A percentile compares a stretch with the other conserved stretches of the same genome.
Evolutionary conservation across 2,329 filamentous ascomycete species (phyloP).

Genomic region (Nannizziopsis barbatae): DNA sequence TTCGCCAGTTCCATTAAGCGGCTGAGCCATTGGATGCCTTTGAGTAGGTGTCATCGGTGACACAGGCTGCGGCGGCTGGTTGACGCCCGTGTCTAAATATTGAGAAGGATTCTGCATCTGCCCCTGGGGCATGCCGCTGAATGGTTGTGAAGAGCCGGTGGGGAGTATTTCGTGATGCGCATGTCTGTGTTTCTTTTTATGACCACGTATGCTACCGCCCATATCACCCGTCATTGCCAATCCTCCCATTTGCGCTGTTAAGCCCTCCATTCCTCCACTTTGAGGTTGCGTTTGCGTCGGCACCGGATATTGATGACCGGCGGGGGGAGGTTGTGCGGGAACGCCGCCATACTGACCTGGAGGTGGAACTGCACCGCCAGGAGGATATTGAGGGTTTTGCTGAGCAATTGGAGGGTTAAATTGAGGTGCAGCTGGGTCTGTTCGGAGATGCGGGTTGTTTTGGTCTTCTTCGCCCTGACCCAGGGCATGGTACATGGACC

Average conservation of each 20-base stretch:
- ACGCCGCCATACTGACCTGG: slow-evolving; percentile 18
- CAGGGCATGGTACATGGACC: slow-evolving; percentile 32
- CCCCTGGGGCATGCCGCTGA: slow-evolving; percentile 55
- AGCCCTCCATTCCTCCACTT: slow-evolving; percentile 29
- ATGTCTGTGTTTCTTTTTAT: slow-evolving; percentile 88
- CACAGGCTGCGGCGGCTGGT: slow-evolving; percentile 25
- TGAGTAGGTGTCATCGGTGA: slow-evolving; percentile 20
- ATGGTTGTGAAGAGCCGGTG: slow-evolving; percentile 54
- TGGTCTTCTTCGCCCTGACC: slow-evolving; percentile 39
- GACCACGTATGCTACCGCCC: slow-evolving; percentile 31
- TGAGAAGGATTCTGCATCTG: slow-evolving; percentile 41
- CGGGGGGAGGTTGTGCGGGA: not conserved
- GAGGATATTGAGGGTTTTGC: slow-evolving; percentile 27
- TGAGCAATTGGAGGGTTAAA: slow-evolving; percentile 37
- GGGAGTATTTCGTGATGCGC: slow-evolving; percentile 80
- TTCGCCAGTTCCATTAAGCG: slow-evolving; percentile 35
- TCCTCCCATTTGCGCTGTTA: slow-evolving; percentile 47
- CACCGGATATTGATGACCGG: slow-evolving; percentile 10
- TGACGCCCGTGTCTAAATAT: slow-evolving; percentile 48
- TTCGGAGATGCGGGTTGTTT: slow-evolving; percentile 43
- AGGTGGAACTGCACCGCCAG: slow-evolving; percentile 23
- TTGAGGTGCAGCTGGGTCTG: slow-evolving; percentile 43
- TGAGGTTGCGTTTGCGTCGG: slow-evolving; percentile 10
- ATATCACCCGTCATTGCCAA: slow-evolving; percentile 50
- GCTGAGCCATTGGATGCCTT: slow-evolving; percentile 20